Evolutionary conservation across 2,329 filamentous ascomycete genomes (phyloP), one percentile per base, ranked within the genome.

Genomic region (Penicillium sp.): DNA sequence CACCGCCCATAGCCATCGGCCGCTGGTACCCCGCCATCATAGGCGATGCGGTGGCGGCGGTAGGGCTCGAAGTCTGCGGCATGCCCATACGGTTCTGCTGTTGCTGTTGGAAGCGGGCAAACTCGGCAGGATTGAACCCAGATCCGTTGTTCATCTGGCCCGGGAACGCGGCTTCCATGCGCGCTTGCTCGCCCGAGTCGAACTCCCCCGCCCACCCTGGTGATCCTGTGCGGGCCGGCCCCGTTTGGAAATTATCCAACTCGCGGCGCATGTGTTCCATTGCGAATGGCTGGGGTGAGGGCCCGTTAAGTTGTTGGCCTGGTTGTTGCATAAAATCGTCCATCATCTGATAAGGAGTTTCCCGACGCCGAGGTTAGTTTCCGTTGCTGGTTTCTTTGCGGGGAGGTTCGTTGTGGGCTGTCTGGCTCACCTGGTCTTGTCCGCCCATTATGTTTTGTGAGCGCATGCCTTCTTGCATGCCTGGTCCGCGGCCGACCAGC

Each of bases 301-400:
- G 81, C 61, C 82, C 81, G 10, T 82, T 80, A 31, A 88, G 72
- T 64, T 66, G 64, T 43, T 84, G 84, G 33, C 80, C 87, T 53
- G 84, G 85, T 70, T 94, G 89, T 72, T 96, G 91, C 69, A 96
- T 83, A 73, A 97, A 97, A 59, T 91, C 88, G 70, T 95, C 92
- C 86, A 96, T 90, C 88, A 93, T 92, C 91, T 95, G 62, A 5
- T 53, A 13, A 29, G 50, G 38, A 53, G 63, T 60, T 54, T 36
- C 61, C 77, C 67, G 75, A 70, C 62, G 58, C 38, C 38, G 29
- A 45, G 21, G 27, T 61, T 52, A 61, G 54, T 55, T 40, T 29
- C 50, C 29, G 43, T 50, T 53, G 27, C 29, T 33, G 13, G 36
- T 36, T 38, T 29, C 52, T 27, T 23, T 50, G 45, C 38, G 33